phyloP scores from a whole-genome alignment of 2,329 filamentous ascomycete species.

The Biscogniauxia mediterranea region DNA sequence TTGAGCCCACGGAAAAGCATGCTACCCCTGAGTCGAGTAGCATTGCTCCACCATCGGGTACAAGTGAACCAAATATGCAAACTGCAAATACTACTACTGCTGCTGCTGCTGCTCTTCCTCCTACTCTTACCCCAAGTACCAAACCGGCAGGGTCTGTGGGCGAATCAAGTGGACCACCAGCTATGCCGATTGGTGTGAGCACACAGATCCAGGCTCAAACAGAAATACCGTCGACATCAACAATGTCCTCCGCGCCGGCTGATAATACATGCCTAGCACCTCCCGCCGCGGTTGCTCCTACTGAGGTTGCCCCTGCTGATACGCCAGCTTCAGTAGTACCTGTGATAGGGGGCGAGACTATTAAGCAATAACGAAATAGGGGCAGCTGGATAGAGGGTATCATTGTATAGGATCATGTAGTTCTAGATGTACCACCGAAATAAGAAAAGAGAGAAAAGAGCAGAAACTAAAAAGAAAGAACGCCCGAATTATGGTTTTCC shows the following conservation, averaged over 20 bases:
- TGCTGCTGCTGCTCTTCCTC: background rate
- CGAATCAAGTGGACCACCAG: background rate
- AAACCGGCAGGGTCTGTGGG: background rate
- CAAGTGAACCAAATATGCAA: background rate
- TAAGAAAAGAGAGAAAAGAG: slow-evolving; percentile 1
- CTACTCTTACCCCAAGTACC: background rate
- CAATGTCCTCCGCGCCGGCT: background rate
- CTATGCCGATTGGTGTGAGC: background rate
- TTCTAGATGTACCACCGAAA: slow-evolving; percentile 20
- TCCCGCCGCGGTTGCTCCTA: background rate
- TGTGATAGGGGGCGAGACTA: slow-evolving; percentile 2
- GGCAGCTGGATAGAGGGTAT: slow-evolving; percentile 23
- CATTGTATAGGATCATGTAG: slow-evolving; percentile 25
- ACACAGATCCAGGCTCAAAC: too few species aligned
- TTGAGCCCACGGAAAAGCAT: slow-evolving; percentile 8
- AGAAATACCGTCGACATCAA: background rate
- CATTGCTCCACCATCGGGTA: background rate
- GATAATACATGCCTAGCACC: background rate
- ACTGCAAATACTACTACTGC: background rate
- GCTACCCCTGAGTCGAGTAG: background rate
- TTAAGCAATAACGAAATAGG: slow-evolving; percentile 8
- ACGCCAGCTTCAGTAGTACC: slow-evolving; percentile 1
- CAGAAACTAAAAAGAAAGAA: slow-evolving; percentile 16
- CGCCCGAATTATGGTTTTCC: slow-evolving; percentile 21
- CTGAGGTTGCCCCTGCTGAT: background rate